Evolutionary conservation across 2,329 filamentous ascomycete species (phyloP), one percentile per base, ranked within the genome.

Genomic region (Cladosporium sp.): DNA sequence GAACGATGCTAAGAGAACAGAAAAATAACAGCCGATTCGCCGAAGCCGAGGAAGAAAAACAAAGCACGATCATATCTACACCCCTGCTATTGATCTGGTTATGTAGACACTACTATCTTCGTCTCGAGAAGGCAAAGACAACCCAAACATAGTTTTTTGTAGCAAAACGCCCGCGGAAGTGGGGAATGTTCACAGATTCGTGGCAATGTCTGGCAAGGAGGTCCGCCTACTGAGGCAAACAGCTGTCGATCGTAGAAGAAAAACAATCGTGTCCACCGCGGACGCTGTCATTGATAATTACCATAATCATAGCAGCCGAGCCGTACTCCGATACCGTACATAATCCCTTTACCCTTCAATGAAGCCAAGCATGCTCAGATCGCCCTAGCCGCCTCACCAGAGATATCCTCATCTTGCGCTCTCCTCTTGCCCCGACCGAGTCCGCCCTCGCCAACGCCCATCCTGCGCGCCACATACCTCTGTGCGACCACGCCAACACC

Each of bases 371-470:
- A 54, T 54, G 32, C 32, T 70, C 66, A 76, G 34, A 78, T 71
- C 39, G 85, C 87, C 69, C 88, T 81, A 46, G 86, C 87, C 64
- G 83, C 86, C 75, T 88, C 86, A 10, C 86, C 86, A 53, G 83
- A 86, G n/a, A 72, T 68, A 67, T 81, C 83, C 65, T 88, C 85
- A 60, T 88, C 81, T 63, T 81, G 80, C 67, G 82, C 81, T 58
- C 84, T 82, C 53, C 81, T 80, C 76, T 86, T 86, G 32, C 86
- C 87, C 73, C 85, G 83, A 10, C 82, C 84, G 28, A 85, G 76
- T 10, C 84, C 90, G 74, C 91, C 91, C 78, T 96, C 92, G 14
- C 94, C 94, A 11, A 99, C 94, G 14, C 95, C 94, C 95, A 99
- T 99, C 65, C 95, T 84, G 67, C 91, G 87, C 5, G 95, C 94